Evolutionary conservation across 257 asterid species (phyloP).

Genomic region (Phtheirospermum japonicum): DNA sequence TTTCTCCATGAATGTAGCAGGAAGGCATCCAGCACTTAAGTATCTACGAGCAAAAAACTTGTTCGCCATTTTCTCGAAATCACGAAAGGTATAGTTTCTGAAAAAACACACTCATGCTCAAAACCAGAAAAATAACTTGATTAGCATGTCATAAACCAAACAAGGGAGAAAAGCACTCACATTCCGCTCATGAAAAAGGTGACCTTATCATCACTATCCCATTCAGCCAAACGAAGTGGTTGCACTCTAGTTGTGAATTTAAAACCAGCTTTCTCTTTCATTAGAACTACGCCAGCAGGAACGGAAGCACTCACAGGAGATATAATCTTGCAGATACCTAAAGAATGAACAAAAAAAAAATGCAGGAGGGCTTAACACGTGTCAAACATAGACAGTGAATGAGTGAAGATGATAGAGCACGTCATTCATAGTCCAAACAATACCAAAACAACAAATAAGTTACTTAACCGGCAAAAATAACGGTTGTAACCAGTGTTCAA

Average conservation of each 20-base stretch:
- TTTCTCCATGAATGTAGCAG: slow-evolving; percentile 78
- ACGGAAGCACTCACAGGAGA: slow-evolving; percentile 85
- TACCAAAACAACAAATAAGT: neutral
- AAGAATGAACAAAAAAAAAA: slow-evolving; percentile 23
- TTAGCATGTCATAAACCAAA: slow-evolving; percentile 17
- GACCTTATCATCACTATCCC: slow-evolving; percentile 87
- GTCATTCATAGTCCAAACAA: neutral
- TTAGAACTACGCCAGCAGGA: slow-evolving; percentile 94
- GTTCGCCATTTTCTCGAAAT: slow-evolving; percentile 99
- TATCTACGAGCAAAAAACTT: slow-evolving; percentile 90
- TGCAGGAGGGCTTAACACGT: neutral
- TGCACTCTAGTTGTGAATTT: slow-evolving; percentile 97
- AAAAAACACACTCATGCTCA: slow-evolving; percentile 38
- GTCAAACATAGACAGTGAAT: neutral
- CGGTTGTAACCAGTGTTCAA: neutral
- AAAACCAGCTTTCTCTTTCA: slow-evolving; percentile 84
- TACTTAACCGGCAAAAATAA: neutral
- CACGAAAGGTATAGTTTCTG: slow-evolving; percentile 95
- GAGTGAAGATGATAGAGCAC: neutral
- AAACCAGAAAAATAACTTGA: slow-evolving; percentile 25
- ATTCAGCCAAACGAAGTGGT: slow-evolving; percentile 95
- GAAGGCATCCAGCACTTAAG: slow-evolving; percentile 89
- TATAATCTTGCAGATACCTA: slow-evolving; percentile 94
- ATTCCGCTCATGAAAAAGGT: slow-evolving; percentile 97
- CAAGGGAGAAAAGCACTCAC: slow-evolving; percentile 38